Evolutionary conservation across 2,329 filamentous ascomycete species (phyloP).

Genomic region (Verticillium alfalfae): DNA sequence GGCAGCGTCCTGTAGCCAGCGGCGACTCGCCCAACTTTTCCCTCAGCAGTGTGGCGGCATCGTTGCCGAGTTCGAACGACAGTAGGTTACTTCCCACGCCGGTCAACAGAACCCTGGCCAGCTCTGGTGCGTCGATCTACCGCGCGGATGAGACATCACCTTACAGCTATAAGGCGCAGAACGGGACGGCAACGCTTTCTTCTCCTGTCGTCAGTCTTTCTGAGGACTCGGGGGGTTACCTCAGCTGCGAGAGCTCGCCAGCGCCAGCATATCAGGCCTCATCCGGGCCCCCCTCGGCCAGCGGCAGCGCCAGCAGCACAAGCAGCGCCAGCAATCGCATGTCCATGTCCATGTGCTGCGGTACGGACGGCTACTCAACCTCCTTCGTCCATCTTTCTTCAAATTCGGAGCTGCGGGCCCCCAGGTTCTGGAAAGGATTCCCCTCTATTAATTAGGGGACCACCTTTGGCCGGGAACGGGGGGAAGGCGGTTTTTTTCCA

Average conservation of each 20-base stretch:
- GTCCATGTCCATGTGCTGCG: slow-evolving; percentile 1
- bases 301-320: neutral
- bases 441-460: too few relatives aligned
- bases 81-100: slow-evolving; percentile 26
- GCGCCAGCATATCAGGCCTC: slow-evolving; percentile 6
- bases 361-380: slow-evolving; percentile 5
- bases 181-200: neutral
- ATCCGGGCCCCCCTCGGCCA: slow-evolving; percentile 5
- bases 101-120: slow-evolving; percentile 22
- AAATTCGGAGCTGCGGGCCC: slow-evolving; percentile 7
- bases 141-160: slow-evolving; percentile 13
- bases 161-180: neutral
- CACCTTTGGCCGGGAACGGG: too few relatives aligned
- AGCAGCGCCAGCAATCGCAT: neutral
- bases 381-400: slow-evolving; percentile 11
- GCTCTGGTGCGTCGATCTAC: slow-evolving; percentile 19
- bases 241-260: slow-evolving; percentile 3
- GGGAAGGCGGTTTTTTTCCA: too few relatives aligned
- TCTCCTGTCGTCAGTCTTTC: slow-evolving; percentile 9
- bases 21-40: slow-evolving; percentile 26
- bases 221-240: slow-evolving; percentile 3
- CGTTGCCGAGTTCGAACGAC: slow-evolving; percentile 26
- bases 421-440: slow-evolving; percentile 7
- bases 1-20: slow-evolving; percentile 24
- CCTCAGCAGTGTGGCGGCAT: slow-evolving; percentile 33